Conservation (phyloP, 2,329 filamentous ascomycete species). For the Phaeomoniella chlamydospora region DNA sequence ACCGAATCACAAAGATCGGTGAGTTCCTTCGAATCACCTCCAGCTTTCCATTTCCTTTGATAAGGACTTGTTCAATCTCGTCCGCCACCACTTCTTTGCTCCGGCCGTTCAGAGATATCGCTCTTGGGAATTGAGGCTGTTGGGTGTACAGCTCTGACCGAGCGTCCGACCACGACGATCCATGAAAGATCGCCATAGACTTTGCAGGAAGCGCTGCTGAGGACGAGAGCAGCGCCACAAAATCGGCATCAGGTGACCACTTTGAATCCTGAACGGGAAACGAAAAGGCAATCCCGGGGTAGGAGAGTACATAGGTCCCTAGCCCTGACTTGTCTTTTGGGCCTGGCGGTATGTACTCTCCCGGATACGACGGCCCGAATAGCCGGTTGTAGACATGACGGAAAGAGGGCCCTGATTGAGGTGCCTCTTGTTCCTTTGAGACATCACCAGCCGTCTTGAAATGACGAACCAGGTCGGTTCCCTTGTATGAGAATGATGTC, state of each 20-base stretch:
- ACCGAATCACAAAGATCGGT: constrained; percentile 52
- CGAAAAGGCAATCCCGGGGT: constrained; percentile 85
- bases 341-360: constrained; percentile 67
- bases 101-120: constrained; percentile 52
- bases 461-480: constrained; percentile 59
- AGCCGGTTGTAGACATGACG: constrained; percentile 82
- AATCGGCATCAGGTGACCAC: constrained; percentile 62
- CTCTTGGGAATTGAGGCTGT: constrained; percentile 58
- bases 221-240: constrained; percentile 72
- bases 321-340: constrained; percentile 35
- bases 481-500: constrained; percentile 68
- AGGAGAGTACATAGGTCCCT: constrained; percentile 81
- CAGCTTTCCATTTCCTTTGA: constrained; percentile 64
- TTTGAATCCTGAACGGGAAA: constrained; percentile 63
- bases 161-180: constrained; percentile 79
- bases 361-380: constrained; percentile 86
- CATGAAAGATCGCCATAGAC: constrained; percentile 83
- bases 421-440: constrained; percentile 15
- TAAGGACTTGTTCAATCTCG: constrained; percentile 66
- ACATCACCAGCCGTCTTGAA: constrained; percentile 26
- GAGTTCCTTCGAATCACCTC: constrained; percentile 62
- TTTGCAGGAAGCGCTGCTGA: constrained; percentile 61
- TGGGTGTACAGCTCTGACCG: constrained; percentile 64
- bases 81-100: constrained; percentile 71
- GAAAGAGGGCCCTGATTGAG: constrained; percentile 56